Evolutionary conservation across 345 rosid genomes (phyloP), one percentile per base, ranked within the genome.

Genomic region (Acer saccharum): DNA sequence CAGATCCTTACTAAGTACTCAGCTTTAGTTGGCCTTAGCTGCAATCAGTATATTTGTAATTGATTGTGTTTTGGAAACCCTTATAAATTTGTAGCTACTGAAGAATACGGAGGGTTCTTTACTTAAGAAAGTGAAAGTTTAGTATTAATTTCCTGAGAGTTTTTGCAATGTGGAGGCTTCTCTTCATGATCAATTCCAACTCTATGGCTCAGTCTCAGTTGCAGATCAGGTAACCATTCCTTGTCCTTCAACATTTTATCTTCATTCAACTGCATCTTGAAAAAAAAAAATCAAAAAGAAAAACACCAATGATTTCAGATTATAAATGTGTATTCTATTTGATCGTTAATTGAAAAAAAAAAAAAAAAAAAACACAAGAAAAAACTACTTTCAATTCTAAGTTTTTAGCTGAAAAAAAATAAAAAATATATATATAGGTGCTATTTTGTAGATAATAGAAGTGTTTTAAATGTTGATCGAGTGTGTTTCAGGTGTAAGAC

Each of bases 41-140:
- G 18, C 69, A 23, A 74, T 13, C 20, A 25, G 23, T 32, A 7
- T 65, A 12, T 29, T 27, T 48, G 12, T 29, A 21, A 35, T 7
- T 50, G 58, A 48, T 52, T 32, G 46, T 6, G 77, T 58, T 60
- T 72, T 52, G 54, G 35, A 48, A 72, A 35, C 35, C 27, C 17
- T 69, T 6, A 69, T 46, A 7, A 46, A 25, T 69, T 69, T 25
- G 21, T 69, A 32, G 11, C 60, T 3, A 48, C 9, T 29, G 54
- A 13, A 16, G 65, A 52, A 39, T 3, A 55, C n/a, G 52, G 72
- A 67, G 52, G 14, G 7, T 23, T 12, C 4, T 66, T 23, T 16
- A 44, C 3, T 64, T 82, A 87, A 72, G 88, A 87, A 76, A 89
- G 90, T 14, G 87, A 73, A 77, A 87, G 89, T 69, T 74, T 75